Base-by-base conservation (phyloP, 129 eudicot genomes). In the Flaveria ramosissima region DNA sequence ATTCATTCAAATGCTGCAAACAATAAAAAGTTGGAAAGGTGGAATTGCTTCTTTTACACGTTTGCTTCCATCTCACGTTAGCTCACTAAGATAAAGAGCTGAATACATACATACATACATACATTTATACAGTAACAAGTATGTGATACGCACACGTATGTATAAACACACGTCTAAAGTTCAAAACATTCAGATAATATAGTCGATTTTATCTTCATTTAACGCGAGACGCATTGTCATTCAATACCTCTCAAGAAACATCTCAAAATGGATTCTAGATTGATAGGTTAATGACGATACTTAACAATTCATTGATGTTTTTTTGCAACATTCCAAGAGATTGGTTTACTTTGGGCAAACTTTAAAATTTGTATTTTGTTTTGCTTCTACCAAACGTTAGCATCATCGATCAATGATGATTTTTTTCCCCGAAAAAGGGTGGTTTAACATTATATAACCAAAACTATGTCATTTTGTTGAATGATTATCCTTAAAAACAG, bases 371-470 rank as follows among this genome's bases (percentile, higher is more conserved):
- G 26, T 23, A 36, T 48, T 71, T 61, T 78, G 72, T 64, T 71
- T 78, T 56, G 79, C 80, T 74, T 74, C 53, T 67, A 68, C 76
- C 84, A 75, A 68, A 80, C 71, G 65, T 55, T 80, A 67, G 74
- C 41, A 55, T 66, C 55, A 23, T 32, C 30, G 19, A 59, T 53
- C 46, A 50, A 63, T 72, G 57, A 64, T 55, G 48, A 73, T 72
- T 73, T 63, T 57, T 43, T 27, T 20, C 26, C 26, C 39, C 57
- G 30, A 43, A 74, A 68, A 62, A 62, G 15, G 56, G 45, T 12
- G 55, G 20, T 55, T 74, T 46, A 73, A 73, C 36, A 30, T 62
- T 64, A 79, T 36, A 36, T 36, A 69, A 72, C 52, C 55, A 65
- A 78, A 47, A 6, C 7, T 36, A 0, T 36, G 72, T 36, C 71